A percentile compares a stretch with the other conserved stretches of the same genome.
Evolutionary conservation across 2,329 filamentous ascomycete species (phyloP).

Genomic region (Elsinoe australis): DNA sequence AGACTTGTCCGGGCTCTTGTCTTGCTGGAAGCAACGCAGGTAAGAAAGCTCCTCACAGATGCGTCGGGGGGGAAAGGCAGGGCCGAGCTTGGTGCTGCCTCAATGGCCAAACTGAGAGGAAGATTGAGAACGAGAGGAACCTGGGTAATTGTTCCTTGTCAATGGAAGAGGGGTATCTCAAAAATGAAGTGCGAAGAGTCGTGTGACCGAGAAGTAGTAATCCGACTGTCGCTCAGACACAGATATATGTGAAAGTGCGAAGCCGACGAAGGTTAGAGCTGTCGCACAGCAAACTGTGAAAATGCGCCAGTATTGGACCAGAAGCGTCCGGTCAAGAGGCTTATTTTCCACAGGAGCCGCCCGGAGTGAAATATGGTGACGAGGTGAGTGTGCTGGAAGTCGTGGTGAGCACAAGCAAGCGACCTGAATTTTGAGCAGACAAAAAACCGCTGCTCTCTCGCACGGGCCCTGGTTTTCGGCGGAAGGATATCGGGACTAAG

Average conservation of each 20-base stretch:
- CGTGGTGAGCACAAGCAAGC: conserved; percentile 12
- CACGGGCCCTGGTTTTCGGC: conserved; percentile 11
- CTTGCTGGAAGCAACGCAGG: too few relatives aligned
- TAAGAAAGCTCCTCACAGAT: too few relatives aligned
- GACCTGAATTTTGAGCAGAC: conserved; percentile 3
- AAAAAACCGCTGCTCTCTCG: conserved; percentile 9
- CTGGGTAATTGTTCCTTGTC: neutral
- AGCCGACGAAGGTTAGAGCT: neutral
- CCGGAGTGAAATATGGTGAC: neutral
- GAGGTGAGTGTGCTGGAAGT: conserved; percentile 4
- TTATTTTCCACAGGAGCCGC: neutral
- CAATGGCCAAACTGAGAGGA: too few relatives aligned
- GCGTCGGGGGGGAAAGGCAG: too few relatives aligned
- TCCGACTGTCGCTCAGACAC: too few relatives aligned
- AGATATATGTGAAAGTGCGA: neutral
- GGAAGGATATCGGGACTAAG: conserved; percentile 4
- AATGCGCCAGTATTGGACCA: neutral
- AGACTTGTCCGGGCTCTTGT: neutral
- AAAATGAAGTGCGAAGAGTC: neutral
- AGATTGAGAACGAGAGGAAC: too few relatives aligned
- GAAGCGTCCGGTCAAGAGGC: neutral
- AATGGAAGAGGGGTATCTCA: neutral
- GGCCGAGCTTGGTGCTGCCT: too few relatives aligned
- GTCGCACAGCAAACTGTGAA: neutral
- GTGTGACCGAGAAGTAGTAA: neutral